Evolutionary conservation across 2,329 filamentous ascomycete species (phyloP), one percentile per base, ranked within the genome.

Genomic region (Botryotinia globosa): DNA sequence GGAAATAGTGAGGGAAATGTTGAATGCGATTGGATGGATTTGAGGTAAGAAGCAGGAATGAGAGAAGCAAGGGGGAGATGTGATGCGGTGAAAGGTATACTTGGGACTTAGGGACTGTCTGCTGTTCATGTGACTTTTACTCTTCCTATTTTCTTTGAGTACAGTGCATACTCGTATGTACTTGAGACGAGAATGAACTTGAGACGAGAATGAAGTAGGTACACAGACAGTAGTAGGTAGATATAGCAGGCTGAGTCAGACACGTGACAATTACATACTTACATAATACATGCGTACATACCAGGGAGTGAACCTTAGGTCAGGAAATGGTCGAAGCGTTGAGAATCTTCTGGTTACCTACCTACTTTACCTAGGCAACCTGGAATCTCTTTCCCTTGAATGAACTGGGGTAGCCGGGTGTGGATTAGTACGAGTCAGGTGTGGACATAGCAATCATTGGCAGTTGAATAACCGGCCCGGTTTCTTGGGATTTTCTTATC

Each of bases 271-370:
- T 4, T 9, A 42, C 34, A 42, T 16, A 16, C n/a, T n/a, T n/a
- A n/a, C n/a, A n/a, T n/a, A n/a, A n/a, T n/a, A n/a, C n/a, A n/a
- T n/a, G n/a, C n/a, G n/a, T n/a, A n/a, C 14, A 37, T 37, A 37
- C 7, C 25, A 65, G 18, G 32, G 6, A n/a, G 14, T 51, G 10
- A 14, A 51, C 48, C 48, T 65, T 25, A 51, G 63, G 44, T 32
- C 63, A 66, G 32, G 20, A 37, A 25, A 42, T 68, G 65, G 44
- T 39, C 48, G 65, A 58, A 68, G 65, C 65, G 42, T 51, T 51
- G 42, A 45, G 42, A 65, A 45, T 25, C 39, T 45, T 65, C 25
- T 65, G 25, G 34, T 62, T 62, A 37, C 20, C 22, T n/a, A 22
- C 20, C 22, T n/a, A 22, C n/a, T n/a, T n/a, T n/a, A n/a, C 20